These are phyloP conservation scores for Gelatoporia subvermispora DNA, from an alignment of 768 basidiomycete species.

Conservation along the genomic window DNA sequence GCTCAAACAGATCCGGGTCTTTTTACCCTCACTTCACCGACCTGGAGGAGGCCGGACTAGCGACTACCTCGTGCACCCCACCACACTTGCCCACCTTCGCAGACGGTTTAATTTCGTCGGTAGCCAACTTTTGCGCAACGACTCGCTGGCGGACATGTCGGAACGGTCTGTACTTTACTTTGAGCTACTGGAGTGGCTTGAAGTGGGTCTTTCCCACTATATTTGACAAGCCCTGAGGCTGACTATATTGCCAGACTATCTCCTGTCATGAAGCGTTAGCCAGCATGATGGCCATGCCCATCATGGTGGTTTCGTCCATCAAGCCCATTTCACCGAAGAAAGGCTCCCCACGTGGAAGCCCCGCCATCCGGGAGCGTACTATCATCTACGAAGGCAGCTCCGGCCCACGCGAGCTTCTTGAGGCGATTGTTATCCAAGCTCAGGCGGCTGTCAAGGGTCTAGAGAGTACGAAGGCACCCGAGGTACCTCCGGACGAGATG, in stretches of 20 bases:
- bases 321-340: conserved; percentile 61
- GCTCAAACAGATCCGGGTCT: conserved; percentile 69
- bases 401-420: conserved; percentile 86
- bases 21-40: conserved; percentile 77
- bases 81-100: conserved; percentile 85
- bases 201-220: conserved; percentile 43
- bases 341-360: conserved; percentile 34
- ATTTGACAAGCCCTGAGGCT: neutral
- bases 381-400: conserved; percentile 89
- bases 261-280: conserved; percentile 90
- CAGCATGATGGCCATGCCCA: conserved; percentile 96
- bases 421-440: conserved; percentile 89
- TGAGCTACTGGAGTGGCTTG: conserved; percentile 88
- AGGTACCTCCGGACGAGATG: conserved; percentile 51
- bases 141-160: conserved; percentile 93
- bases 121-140: conserved; percentile 82
- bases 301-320: conserved; percentile 76
- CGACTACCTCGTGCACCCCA: conserved; percentile 91
- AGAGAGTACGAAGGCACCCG: conserved; percentile 53
- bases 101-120: conserved; percentile 87
- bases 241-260: conserved; percentile 58
- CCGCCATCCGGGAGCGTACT: conserved; percentile 69
- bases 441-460: conserved; percentile 87
- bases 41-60: conserved; percentile 73
- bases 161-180: conserved; percentile 82